These are phyloP conservation scores for Lodderomyces metapsilosis DNA, from an alignment of 1,139 yeast species.

Conservation along the genomic window DNA sequence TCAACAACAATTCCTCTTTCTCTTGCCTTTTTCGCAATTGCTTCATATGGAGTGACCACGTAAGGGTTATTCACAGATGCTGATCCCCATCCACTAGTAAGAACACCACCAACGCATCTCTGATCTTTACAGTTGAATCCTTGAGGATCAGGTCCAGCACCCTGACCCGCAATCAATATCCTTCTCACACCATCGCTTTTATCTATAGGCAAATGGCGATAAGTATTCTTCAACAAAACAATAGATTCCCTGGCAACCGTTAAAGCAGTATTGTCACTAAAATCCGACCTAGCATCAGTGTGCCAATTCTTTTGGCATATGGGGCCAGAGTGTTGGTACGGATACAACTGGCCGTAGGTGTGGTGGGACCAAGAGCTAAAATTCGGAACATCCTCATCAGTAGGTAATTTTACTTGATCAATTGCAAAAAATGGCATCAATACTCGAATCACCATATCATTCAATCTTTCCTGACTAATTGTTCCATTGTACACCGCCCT, in stretches of 20 bases:
- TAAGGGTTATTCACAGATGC: slow-evolving; percentile 53
- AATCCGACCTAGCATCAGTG: slow-evolving; percentile 49
- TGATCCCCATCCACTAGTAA: slow-evolving; percentile 54
- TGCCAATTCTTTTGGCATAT: slow-evolving; percentile 55
- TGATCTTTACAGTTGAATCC: slow-evolving; percentile 54
- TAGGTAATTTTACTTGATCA: slow-evolving; percentile 30
- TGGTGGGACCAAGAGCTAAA: slow-evolving; percentile 61
- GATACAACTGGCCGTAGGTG: slow-evolving; percentile 52
- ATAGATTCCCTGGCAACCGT: slow-evolving; percentile 59
- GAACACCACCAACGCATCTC: slow-evolving; percentile 45
- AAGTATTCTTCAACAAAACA: slow-evolving; percentile 51
- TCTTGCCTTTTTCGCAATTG: slow-evolving; percentile 43
- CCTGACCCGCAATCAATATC: slow-evolving; percentile 46
- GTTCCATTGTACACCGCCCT: slow-evolving; percentile 57
- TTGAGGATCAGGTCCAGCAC: slow-evolving; percentile 47
- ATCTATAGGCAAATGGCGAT: slow-evolving; percentile 50
- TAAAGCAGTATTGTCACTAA: slow-evolving; percentile 50
- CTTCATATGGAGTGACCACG: slow-evolving; percentile 56
- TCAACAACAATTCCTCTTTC: slow-evolving; percentile 46
- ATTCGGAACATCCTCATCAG: slow-evolving; percentile 49
- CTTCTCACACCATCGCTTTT: slow-evolving; percentile 41
- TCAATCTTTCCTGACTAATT: slow-evolving; percentile 52
- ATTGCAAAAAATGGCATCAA: slow-evolving; percentile 56
- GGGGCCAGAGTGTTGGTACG: slow-evolving; percentile 54
- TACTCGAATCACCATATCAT: slow-evolving; percentile 63